phyloP scores from a whole-genome alignment of 805 yeast species.

The Ogataea allantospora region DNA sequence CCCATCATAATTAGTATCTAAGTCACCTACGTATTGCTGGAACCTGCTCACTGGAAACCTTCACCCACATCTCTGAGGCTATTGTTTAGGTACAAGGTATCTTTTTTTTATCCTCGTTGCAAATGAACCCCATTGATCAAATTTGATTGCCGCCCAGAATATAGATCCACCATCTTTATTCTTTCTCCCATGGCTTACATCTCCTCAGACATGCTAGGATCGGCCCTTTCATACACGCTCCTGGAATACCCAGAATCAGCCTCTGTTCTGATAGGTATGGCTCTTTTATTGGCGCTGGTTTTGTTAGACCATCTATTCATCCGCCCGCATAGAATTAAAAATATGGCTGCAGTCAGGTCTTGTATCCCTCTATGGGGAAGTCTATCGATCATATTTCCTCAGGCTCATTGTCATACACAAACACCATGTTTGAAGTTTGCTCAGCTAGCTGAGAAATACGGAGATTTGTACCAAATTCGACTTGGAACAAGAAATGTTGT shows the following conservation, averaged over 20 bases:
- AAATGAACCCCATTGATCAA: neutral
- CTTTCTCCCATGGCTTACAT: conserved; percentile 1
- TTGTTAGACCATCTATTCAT: conserved; percentile 7
- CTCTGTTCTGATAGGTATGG: too few relatives aligned
- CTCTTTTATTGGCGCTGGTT: neutral
- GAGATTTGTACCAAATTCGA: conserved; percentile 58
- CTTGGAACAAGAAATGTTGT: conserved; percentile 57
- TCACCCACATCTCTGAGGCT: neutral
- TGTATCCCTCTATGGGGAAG: conserved; percentile 30
- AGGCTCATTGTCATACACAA: conserved; percentile 15
- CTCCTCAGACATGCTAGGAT: neutral
- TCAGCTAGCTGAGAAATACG: conserved; percentile 43
- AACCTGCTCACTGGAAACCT: neutral
- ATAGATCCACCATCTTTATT: conserved; percentile 5
- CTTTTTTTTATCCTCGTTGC: neutral
- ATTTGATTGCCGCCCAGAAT: conserved; percentile 8
- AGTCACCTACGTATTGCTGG: too few relatives aligned
- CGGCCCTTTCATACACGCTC: conserved; percentile 1
- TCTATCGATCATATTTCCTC: conserved; percentile 27
- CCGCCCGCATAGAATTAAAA: conserved; percentile 18
- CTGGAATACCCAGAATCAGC: too few relatives aligned
- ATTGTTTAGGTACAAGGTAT: too few relatives aligned
- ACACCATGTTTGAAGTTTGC: conserved; percentile 49
- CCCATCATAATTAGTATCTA: too few relatives aligned
- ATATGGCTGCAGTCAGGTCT: conserved; percentile 20